Conservation (phyloP, 2,329 filamentous ascomycete species). For the Monosporascus sp. region DNA sequence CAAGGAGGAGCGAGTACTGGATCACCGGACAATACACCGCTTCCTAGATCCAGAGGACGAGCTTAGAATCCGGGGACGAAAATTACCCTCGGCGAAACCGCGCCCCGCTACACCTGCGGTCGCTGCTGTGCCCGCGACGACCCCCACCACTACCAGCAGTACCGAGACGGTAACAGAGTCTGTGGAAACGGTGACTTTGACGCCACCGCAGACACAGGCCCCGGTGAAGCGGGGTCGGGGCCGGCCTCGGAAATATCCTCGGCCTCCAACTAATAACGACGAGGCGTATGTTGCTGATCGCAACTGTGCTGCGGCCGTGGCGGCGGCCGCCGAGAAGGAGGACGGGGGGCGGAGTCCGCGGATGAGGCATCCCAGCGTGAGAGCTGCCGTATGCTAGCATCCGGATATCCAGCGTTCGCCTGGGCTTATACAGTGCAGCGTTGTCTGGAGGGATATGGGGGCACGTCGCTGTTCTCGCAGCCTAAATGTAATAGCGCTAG, state of each 20-base stretch:
- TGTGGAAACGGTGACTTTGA: background rate
- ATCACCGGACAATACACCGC: slow-evolving; percentile 82
- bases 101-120: background rate
- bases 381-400: slow-evolving; percentile 8
- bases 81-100: slow-evolving; percentile 7
- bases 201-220: background rate
- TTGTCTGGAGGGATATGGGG: background rate
- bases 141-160: background rate
- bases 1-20: slow-evolving; percentile 65
- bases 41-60: slow-evolving; percentile 73
- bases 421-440: no score
- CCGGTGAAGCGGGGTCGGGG: slow-evolving; percentile 17
- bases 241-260: slow-evolving; percentile 15
- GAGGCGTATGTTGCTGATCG: slow-evolving; percentile 1
- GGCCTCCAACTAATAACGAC: background rate
- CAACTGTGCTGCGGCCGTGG: background rate
- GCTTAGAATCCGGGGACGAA: slow-evolving; percentile 42
- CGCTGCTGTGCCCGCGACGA: background rate
- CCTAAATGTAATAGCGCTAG: no score
- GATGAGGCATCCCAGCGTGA: slow-evolving; percentile 15
- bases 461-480: no score
- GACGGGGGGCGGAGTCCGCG: slow-evolving; percentile 15
- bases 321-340: slow-evolving; percentile 5
- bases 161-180: background rate
- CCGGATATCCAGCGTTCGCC: no score